Conservation (phyloP, 306 rosid genomes). For the Lathyrus tuberosus region DNA sequence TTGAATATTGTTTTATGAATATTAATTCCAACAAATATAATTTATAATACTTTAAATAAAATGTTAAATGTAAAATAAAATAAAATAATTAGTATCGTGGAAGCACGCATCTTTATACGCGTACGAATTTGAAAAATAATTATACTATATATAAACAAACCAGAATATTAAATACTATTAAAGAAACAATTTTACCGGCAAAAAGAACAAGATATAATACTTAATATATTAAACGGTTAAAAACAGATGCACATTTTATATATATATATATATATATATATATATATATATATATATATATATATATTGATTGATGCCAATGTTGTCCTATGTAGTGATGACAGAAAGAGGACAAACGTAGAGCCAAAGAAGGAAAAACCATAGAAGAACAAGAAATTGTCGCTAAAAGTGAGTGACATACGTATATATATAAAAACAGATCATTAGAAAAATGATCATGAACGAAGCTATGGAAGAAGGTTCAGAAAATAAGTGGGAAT, state of each 20-base stretch:
- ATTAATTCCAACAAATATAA: too few species aligned
- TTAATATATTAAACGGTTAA: background rate
- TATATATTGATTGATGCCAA: background rate
- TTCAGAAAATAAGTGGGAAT: background rate
- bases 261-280: too few species aligned
- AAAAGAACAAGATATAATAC: too few species aligned
- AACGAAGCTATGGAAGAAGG: conserved; percentile 34
- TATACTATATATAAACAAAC: background rate
- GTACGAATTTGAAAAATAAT: too few species aligned
- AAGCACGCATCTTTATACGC: too few species aligned
- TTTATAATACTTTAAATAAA: too few species aligned
- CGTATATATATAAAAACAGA: background rate
- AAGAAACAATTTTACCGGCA: background rate
- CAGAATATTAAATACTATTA: background rate
- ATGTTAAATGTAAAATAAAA: too few species aligned
- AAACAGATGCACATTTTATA: background rate
- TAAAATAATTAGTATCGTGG: too few species aligned
- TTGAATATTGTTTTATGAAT: too few species aligned
- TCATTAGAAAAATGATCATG: background rate
- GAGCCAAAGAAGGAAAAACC: background rate
- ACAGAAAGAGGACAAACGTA: conserved; percentile 8
- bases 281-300: too few species aligned
- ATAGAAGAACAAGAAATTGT: background rate
- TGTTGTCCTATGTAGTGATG: conserved; percentile 21
- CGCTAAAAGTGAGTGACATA: background rate